A percentile compares a stretch with the other conserved stretches of the same genome.
These are phyloP conservation scores for Diplodia sapinea DNA, from an alignment of 2,329 filamentous ascomycete genomes.

Conservation along the genomic window DNA sequence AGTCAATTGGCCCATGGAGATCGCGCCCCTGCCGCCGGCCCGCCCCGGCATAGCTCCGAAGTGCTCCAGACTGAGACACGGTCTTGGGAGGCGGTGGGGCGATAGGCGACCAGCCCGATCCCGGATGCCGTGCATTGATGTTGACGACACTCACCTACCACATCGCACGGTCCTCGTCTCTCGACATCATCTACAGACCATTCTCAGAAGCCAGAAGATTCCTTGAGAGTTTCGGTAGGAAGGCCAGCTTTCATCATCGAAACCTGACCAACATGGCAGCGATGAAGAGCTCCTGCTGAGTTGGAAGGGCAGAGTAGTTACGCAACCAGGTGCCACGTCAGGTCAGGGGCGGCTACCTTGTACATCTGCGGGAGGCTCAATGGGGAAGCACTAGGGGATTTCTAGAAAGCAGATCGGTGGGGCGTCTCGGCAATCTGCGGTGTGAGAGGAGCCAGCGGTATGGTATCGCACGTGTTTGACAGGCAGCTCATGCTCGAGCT, in stretches of 20 bases:
- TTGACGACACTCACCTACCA: background rate
- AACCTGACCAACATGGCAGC: background rate
- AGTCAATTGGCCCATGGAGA: slow-evolving; percentile 23
- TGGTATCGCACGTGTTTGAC: background rate
- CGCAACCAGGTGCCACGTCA: slow-evolving; percentile 12
- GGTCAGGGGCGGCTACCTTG: slow-evolving; percentile 8
- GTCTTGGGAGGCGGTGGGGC: background rate
- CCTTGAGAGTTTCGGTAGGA: background rate
- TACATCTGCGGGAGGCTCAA: slow-evolving; percentile 9
- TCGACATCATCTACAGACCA: background rate
- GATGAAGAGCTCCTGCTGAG: background rate
- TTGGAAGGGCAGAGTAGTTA: background rate
- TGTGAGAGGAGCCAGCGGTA: slow-evolving; percentile 16
- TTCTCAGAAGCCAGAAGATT: background rate
- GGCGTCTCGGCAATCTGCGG: slow-evolving; percentile 17
- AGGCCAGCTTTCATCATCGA: background rate
- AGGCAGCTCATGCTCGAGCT: background rate
- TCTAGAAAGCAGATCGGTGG: slow-evolving; percentile 21
- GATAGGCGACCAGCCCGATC: background rate
- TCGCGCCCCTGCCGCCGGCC: slow-evolving; percentile 8
- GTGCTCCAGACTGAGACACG: slow-evolving; percentile 10
- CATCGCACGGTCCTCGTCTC: background rate
- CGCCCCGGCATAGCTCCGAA: slow-evolving; percentile 6
- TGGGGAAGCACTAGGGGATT: background rate
- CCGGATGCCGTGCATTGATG: background rate